phyloP scores from a whole-genome alignment of 2,329 filamentous ascomycete genomes.

The Bipolaris gigantea region DNA sequence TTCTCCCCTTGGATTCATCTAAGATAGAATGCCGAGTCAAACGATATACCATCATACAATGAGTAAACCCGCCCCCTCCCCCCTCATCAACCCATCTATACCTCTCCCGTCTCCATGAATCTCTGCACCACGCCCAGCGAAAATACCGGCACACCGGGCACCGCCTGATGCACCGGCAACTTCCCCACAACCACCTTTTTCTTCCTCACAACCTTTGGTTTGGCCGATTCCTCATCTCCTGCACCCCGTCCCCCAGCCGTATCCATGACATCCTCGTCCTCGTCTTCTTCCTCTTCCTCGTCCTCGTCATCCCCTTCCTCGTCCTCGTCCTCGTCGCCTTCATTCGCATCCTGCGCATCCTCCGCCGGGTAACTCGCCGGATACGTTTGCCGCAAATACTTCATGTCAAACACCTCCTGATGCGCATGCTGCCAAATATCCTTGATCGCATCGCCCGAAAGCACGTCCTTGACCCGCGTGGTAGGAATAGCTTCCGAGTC shows the following conservation, averaged over 20 bases:
- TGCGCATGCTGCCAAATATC: conserved; percentile 27
- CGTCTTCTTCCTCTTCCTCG: conserved; percentile 23
- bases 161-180: conserved; percentile 16
- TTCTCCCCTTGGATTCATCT: neutral
- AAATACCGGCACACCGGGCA: conserved; percentile 23
- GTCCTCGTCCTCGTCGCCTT: conserved; percentile 19
- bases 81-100: conserved; percentile 2
- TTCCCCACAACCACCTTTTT: conserved; percentile 8
- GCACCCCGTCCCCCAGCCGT: conserved; percentile 10
- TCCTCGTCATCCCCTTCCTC: conserved; percentile 17
- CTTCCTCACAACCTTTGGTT: conserved; percentile 7
- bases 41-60: neutral
- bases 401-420: conserved; percentile 22
- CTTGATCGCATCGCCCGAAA: conserved; percentile 26
- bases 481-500: conserved; percentile 17
- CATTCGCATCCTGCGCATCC: conserved; percentile 8
- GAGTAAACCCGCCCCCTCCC: neutral
- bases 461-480: conserved; percentile 21
- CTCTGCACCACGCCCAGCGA: conserved; percentile 27
- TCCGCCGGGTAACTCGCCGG: conserved; percentile 6
- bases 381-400: conserved; percentile 16
- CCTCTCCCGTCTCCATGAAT: conserved; percentile 29
- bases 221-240: conserved; percentile 6
- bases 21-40: neutral
- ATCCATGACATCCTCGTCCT: conserved; percentile 26